Evolutionary conservation across 2,329 filamentous ascomycete species (phyloP).

Genomic region (Hymenoscyphus fraxineus): DNA sequence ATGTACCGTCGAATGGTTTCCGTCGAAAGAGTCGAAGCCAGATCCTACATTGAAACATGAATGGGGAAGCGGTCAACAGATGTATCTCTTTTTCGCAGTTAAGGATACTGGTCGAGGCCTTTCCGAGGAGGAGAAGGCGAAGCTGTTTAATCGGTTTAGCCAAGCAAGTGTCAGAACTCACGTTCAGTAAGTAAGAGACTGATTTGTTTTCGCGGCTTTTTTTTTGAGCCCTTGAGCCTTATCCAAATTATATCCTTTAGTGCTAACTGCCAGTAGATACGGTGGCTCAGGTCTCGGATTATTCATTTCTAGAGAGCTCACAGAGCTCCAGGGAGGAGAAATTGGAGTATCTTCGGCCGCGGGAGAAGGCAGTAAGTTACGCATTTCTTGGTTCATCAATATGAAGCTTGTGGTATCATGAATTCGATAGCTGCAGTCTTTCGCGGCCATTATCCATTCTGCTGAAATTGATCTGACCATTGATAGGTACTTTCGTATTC

Average conservation of each 20-base stretch:
- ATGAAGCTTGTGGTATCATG: background rate
- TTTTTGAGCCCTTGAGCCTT: background rate
- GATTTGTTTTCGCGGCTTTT: background rate
- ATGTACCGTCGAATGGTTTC: constrained; percentile 5
- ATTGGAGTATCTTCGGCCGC: constrained; percentile 71
- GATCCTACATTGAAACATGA: constrained; percentile 24
- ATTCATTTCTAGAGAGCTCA: constrained; percentile 75
- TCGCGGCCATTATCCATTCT: background rate
- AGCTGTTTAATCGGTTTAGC: constrained; percentile 74
- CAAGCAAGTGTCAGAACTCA: constrained; percentile 77
- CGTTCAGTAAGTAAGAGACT: constrained; percentile 45
- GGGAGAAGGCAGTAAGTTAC: constrained; percentile 52
- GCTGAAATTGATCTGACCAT: background rate
- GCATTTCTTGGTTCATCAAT: background rate
- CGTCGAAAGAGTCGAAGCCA: constrained; percentile 8
- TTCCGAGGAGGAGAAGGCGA: constrained; percentile 65
- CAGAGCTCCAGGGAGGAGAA: constrained; percentile 75
- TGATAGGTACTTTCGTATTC: constrained; percentile 64
- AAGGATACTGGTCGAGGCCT: constrained; percentile 74
- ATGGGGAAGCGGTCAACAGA: constrained; percentile 67
- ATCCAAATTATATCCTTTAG: background rate
- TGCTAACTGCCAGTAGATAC: constrained; percentile 41
- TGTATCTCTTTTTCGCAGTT: constrained; percentile 71
- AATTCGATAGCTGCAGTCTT: background rate
- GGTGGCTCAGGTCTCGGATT: constrained; percentile 75